Evolutionary conservation across 352 stramenopile genomes (phyloP), one percentile per base, ranked within the genome.

Genomic region (Phytophthora multivora): DNA sequence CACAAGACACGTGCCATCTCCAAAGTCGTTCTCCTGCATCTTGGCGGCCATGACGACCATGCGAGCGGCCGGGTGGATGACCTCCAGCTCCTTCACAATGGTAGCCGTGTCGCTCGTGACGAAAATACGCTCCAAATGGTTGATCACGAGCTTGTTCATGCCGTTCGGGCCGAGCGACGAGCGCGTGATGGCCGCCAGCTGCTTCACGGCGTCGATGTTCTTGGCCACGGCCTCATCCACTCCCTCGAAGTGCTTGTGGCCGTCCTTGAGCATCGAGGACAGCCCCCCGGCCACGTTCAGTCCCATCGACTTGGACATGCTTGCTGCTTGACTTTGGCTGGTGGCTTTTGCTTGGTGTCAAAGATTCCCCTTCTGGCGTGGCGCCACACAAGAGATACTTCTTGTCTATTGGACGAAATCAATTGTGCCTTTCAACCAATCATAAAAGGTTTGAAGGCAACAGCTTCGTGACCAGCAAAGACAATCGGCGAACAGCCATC

Each of bases 61-160:
- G 60, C 98, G 98, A 15, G 98, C 98, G 8, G 98, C 97, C 21
- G 98, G 98, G 81, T 99, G 97, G 68, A 99, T 84, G 36, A 99
- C 97, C 68, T 99, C 95, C 28, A 98, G 80, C 79, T 99, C 97
- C 50, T 97, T 97, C n/a, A 99, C 86, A 71, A 99, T 99, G 12
- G 97, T 98, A n/a, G 97, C 97, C 38, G 97, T 99, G 83, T 99
- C 97, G 57, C 80, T 97, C 12, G 98, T 99, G 21, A 99, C 97
- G 68, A 99, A 99, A 63, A 99, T 99, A 80, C 99, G 99, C 59
- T 99, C 97, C 49, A 99, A 74, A 78, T 99, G 97, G 86, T 99
- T 99, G 55, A 99, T 98, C 49, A 99, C 96, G 45, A 99, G 90
- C 83, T 99, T 99, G 83, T 99, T 99, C 90, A 99, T 98, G 63